A percentile compares a stretch with the other conserved stretches of the same genome.
Conservation (phyloP, 495 filamentous ascomycete genomes). For the Melanomma pulvis-pyrius region DNA sequence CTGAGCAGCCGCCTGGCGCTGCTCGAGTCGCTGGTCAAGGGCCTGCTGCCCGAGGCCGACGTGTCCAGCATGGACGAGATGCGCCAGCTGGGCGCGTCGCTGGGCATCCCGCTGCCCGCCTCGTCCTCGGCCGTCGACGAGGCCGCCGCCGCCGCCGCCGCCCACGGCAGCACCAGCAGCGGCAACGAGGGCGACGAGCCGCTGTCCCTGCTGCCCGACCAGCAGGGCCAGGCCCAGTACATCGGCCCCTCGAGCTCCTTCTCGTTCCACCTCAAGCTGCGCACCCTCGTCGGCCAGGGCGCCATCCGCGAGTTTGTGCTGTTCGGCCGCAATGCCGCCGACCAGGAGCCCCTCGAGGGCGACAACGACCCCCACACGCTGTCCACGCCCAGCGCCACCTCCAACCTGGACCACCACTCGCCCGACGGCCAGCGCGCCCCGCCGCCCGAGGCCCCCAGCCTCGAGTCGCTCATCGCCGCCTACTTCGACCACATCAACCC, state of each 20-base stretch:
- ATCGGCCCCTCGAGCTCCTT: slow-evolving; percentile 48
- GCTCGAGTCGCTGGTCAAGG: slow-evolving; percentile 52
- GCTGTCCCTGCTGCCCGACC: slow-evolving; percentile 43
- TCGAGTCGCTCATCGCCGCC: slow-evolving; percentile 47
- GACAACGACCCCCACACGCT: slow-evolving; percentile 19
- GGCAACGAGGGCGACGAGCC: slow-evolving; percentile 20
- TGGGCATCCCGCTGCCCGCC: slow-evolving; percentile 44
- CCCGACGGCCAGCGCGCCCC: slow-evolving; percentile 22
- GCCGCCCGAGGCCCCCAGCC: slow-evolving; percentile 31
- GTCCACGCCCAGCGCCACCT: slow-evolving; percentile 22
- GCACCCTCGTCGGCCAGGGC: slow-evolving; percentile 36
- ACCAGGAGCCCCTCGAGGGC: slow-evolving; percentile 23
- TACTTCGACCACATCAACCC: slow-evolving; percentile 52
- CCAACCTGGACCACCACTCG: slow-evolving; percentile 20
- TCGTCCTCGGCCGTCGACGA: neutral
- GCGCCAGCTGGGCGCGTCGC: slow-evolving; percentile 41
- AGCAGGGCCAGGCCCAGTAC: slow-evolving; percentile 46
- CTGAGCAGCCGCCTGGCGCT: slow-evolving; percentile 51
- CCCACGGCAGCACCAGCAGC: slow-evolving; percentile 6
- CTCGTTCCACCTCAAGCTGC: slow-evolving; percentile 42
- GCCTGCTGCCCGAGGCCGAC: slow-evolving; percentile 51
- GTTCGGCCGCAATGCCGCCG: slow-evolving; percentile 40
- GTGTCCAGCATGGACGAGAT: slow-evolving; percentile 46
- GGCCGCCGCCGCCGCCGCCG: neutral
- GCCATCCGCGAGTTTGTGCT: slow-evolving; percentile 30